Evolutionary conservation across 139 green algal species (phyloP), one percentile per base, ranked within the genome.

Genomic region (Marvania coccoides): DNA sequence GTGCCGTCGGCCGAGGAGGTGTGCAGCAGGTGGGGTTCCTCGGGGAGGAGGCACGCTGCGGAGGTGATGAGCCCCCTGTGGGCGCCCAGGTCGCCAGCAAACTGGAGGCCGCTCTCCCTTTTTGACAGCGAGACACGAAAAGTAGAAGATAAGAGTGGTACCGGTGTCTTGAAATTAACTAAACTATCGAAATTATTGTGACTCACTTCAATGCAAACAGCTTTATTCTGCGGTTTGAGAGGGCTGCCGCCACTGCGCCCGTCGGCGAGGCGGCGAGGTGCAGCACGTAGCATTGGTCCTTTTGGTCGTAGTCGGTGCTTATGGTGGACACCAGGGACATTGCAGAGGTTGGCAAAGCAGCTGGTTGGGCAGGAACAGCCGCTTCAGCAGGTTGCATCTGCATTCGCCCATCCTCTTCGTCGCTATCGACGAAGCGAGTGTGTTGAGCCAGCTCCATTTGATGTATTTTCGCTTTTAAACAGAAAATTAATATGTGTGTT

Each of bases 231-330:
- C 73, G 67, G 68, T 79, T 87, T 15, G 77, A 86, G 7, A 85
- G 71, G 6, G 76, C 75, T 0, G 81, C 81, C 0, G 77, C 79
- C 3, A 83, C 61, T 6, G 71, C n/a, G 2, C 38, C 29, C 19
- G 19, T 59, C 0, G 65, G 60, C 31, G 56, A 77, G 1, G 67
- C 31, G 6, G 67, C 64, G 4, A 73, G 63, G 15, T 81, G 63
- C 37, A 91, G 83, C 0, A 93, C 85, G 53, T 92, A 92, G 46
- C 67, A 80, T 5, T 78, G 64, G 37, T 87, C 71, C 1, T 75
- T 72, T 8, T 58, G 37, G 26, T 85, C 71, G 64, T 83, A 86
- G 57, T 88, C 72, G 0, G 63, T 64, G 3, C 67, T 61, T 6
- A 76, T 42, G 2, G 47, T 54, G 28, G 47, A 58, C 28, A 70